Evolutionary conservation across 192 early-diverging fungal species (phyloP), one percentile per base, ranked within the genome.

Genomic region (Spizellomyces sp.): DNA sequence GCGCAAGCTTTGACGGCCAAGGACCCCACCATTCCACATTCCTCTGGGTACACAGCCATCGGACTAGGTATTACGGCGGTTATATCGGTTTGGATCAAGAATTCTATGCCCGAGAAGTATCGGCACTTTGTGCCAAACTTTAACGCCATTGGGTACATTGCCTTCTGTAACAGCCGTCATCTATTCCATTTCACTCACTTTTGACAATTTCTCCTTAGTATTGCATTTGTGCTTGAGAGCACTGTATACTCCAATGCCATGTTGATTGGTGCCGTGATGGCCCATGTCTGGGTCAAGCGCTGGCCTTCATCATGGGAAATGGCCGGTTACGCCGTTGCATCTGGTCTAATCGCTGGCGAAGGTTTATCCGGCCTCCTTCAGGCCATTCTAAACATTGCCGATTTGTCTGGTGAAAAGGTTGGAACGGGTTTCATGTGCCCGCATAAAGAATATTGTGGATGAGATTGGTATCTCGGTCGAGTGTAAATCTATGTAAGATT

Each of bases 41-140:
- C 71, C 67, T 75, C 78, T 68, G 75, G 72, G 19, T 52, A 64
- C 50, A 61, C 87, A 27, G 66, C 84, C 8, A 42, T 63, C 1
- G 67, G 62, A 43, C 79, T 75, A 19, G 77, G 77, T 57, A 78
- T 83, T 63, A 19, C 83, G 58, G 76, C 87, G n/a, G 60, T 80
- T 65, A 64, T 85, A 36, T 66, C 67, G 15, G 74, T 74, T 54
- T 67, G 77, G 54, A 58, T 83, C 52, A 81, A 72, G 61, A 64
- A 75, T 76, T 77, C 74, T 22, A 62, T 90, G 45, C 89, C 89
- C 27, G 56, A 71, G 42, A 74, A 75, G 27, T 83, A 79, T 74
- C 77, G 70, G 50, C 74, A 67, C 50, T 88, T 77, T 66, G 78
- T 82, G 69, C 86, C 86, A 66, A 87, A 87, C 75, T 45, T 87